A percentile compares a stretch with the other conserved stretches of the same genome.
phyloP scores from a whole-genome alignment of 306 rosid genomes.

The Malus fusca region DNA sequence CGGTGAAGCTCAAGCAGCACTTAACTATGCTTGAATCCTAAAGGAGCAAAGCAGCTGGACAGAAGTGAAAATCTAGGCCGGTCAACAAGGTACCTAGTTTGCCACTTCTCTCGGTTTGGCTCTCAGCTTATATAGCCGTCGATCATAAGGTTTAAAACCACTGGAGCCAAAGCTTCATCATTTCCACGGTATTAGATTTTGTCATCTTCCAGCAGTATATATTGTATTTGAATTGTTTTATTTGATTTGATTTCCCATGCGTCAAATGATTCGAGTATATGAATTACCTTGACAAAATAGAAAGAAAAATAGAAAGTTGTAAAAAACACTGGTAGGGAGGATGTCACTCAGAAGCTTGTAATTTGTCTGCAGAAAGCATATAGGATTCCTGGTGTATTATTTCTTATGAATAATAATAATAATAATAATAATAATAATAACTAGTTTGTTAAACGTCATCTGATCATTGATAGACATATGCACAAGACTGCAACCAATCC shows the following conservation, averaged over 20 bases:
- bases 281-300: not conserved
- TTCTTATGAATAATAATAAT: too few relatives aligned
- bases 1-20: too few relatives aligned
- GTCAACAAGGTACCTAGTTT: not conserved
- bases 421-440: too few relatives aligned
- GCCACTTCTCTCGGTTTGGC: not conserved
- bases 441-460: fast-evolving
- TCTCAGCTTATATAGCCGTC: not conserved
- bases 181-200: too few relatives aligned
- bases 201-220: too few relatives aligned
- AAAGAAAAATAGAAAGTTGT: not conserved
- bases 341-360: not conserved
- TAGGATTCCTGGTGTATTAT: too few relatives aligned
- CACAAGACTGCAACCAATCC: too few relatives aligned
- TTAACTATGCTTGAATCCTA: too few relatives aligned
- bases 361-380: too few relatives aligned
- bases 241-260: constrained; percentile 9
- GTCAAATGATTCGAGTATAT: not conserved
- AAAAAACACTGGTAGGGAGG: too few relatives aligned
- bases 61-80: constrained; percentile 31
- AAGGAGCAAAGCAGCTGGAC: constrained; percentile 15
- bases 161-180: too few relatives aligned
- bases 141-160: not conserved
- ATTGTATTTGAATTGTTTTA: constrained; percentile 5
- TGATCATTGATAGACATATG: too few relatives aligned